A percentile compares a stretch with the other conserved stretches of the same genome.
phyloP scores from a whole-genome alignment of 495 filamentous ascomycete genomes.

The Penicillium argentinense region DNA sequence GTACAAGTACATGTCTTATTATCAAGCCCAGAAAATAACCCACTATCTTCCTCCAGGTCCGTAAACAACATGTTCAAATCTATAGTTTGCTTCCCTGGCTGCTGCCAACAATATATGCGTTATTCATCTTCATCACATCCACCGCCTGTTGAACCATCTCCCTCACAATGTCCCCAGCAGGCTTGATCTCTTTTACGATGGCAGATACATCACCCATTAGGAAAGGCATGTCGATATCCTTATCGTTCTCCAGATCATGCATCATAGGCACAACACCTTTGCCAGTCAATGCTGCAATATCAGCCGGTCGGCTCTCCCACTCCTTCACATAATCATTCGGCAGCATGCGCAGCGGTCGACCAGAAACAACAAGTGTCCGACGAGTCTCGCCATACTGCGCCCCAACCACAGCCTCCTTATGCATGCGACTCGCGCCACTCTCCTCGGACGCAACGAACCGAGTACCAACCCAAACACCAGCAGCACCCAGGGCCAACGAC shows the following conservation, averaged over 20 bases:
- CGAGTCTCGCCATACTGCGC: constrained; percentile 74
- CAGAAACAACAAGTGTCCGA: constrained; percentile 74
- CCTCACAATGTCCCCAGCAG: constrained; percentile 76
- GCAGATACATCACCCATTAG: constrained; percentile 94
- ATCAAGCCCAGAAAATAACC: constrained; percentile 16
- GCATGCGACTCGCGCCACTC: constrained; percentile 72
- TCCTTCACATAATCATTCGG: constrained; percentile 77
- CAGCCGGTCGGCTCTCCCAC: constrained; percentile 74
- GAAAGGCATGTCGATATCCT: constrained; percentile 78
- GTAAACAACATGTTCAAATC: constrained; percentile 1
- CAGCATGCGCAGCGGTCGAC: constrained; percentile 75
- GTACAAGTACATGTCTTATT: constrained; percentile 41
- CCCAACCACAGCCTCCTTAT: constrained; percentile 78
- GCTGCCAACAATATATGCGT: constrained; percentile 32
- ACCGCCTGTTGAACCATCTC: constrained; percentile 86
- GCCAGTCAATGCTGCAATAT: constrained; percentile 69
- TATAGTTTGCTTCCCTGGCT: constrained; percentile 37
- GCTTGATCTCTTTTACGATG: constrained; percentile 68
- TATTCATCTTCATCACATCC: constrained; percentile 55
- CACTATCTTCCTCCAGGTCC: not conserved
- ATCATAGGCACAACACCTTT: constrained; percentile 75
- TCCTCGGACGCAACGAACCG: constrained; percentile 77
- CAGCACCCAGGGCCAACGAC: constrained; percentile 70
- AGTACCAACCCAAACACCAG: constrained; percentile 82
- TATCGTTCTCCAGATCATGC: constrained; percentile 73